These are phyloP conservation scores for Drosera capensis DNA, from an alignment of 148 eudicot species.

Conservation along the genomic window DNA sequence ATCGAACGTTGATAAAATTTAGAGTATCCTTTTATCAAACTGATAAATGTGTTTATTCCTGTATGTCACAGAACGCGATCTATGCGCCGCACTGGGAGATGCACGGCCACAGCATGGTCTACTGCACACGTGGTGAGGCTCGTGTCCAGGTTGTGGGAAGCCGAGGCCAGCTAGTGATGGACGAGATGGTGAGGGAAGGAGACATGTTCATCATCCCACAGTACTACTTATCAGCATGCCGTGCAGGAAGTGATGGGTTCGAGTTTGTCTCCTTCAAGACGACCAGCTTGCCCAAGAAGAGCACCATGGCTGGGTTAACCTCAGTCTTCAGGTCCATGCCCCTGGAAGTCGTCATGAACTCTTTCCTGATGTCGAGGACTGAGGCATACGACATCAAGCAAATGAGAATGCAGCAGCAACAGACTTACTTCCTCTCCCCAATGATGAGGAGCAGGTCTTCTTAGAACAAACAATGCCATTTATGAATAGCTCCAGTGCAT, in stretches of 20 bases:
- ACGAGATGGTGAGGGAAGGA: slow-evolving; percentile 37
- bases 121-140: no score
- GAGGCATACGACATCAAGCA: slow-evolving; percentile 42
- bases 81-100: slow-evolving; percentile 48
- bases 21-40: no score
- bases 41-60: no score
- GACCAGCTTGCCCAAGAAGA: slow-evolving; percentile 39
- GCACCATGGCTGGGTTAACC: slow-evolving; percentile 49
- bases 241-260: slow-evolving; percentile 40
- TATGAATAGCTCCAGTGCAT: no score
- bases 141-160: slow-evolving; percentile 33
- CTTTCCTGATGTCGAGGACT: slow-evolving; percentile 29
- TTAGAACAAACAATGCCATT: no score
- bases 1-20: no score
- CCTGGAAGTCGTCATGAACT: slow-evolving; percentile 27
- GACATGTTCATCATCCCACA: slow-evolving; percentile 62
- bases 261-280: slow-evolving; percentile 58
- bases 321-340: slow-evolving; percentile 69
- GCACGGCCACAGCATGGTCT: slow-evolving; percentile 44
- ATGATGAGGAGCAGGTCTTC: slow-evolving; percentile 1
- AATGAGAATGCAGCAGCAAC: slow-evolving; percentile 26
- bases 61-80: no score
- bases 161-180: slow-evolving; percentile 34
- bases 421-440: slow-evolving; percentile 35
- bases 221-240: slow-evolving; percentile 23